phyloP scores from a whole-genome alignment of 441 rosid genomes.

The Adansonia gregorii region DNA sequence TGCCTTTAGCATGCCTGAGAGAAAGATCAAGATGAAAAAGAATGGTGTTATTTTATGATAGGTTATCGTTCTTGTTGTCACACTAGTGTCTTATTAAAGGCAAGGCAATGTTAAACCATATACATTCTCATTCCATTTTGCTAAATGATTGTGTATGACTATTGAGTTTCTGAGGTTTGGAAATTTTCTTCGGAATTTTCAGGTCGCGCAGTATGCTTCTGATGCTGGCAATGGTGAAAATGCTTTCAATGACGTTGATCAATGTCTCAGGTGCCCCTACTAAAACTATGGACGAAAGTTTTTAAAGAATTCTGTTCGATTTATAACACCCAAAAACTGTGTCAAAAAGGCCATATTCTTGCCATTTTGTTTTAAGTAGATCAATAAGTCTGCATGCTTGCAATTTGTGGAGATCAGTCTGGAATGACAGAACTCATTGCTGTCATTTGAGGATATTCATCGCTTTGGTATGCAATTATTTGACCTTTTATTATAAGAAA shows the following conservation, averaged over 20 bases:
- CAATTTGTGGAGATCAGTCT: not conserved
- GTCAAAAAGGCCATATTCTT: not conserved
- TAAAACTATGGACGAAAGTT: conserved; percentile 1
- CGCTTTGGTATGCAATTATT: not conserved
- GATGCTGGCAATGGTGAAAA: conserved; percentile 69
- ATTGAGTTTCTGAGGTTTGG: conserved; percentile 48
- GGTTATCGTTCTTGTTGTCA: no score
- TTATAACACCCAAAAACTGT: not conserved
- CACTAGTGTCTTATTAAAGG: not conserved
- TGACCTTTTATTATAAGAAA: not conserved
- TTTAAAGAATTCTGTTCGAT: conserved; percentile 13
- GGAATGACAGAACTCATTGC: not conserved
- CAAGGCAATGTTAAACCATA: not conserved
- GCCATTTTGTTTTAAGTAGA: conserved; percentile 2
- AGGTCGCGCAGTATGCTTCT: conserved; percentile 90
- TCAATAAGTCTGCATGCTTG: not conserved
- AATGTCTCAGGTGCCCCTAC: conserved; percentile 64
- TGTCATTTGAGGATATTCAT: not conserved
- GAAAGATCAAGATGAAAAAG: no score
- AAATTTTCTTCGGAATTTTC: conserved; percentile 48
- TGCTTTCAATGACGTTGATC: conserved; percentile 64
- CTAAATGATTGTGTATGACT: conserved; percentile 37
- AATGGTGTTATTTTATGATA: no score
- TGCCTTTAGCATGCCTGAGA: not conserved
- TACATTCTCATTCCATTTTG: conserved; percentile 34